Conservation (phyloP, 202 grass and related monocot genomes). For the Schoenoplectus tabernaemontani region DNA sequence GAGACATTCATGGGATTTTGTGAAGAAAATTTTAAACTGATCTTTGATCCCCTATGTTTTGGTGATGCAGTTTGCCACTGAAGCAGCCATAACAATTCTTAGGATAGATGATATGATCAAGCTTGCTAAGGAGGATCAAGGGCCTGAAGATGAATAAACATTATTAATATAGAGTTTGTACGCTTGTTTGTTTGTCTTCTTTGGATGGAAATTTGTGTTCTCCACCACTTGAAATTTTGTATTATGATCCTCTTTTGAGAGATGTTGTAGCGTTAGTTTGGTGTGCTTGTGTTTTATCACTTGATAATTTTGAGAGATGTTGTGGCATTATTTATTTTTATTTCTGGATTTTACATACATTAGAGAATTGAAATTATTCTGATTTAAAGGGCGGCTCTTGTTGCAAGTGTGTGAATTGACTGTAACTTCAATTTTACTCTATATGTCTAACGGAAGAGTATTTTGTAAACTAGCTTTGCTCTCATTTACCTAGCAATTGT, state of each 20-base stretch:
- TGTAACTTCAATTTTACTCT: too few relatives aligned
- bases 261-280: too few relatives aligned
- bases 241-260: neutral
- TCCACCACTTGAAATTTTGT: neutral
- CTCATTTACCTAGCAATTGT: neutral
- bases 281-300: too few relatives aligned
- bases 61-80: slow-evolving; percentile 60
- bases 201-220: neutral
- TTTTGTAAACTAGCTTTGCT: neutral
- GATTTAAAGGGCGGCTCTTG: neutral
- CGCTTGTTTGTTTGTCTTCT: neutral
- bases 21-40: neutral
- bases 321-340: neutral
- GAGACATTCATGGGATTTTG: neutral
- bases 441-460: neutral
- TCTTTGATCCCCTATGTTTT: neutral
- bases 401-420: neutral
- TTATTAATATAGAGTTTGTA: neutral
- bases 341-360: neutral
- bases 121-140: slow-evolving; percentile 34
- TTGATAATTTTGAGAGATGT: neutral
- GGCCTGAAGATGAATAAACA: neutral
- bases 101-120: slow-evolving; percentile 98
- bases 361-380: neutral
- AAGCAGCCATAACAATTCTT: slow-evolving; percentile 87